A percentile compares a stretch with the other conserved stretches of the same genome.
Evolutionary conservation across 139 green algal species (phyloP).

Genomic region (Coelastrella sp.): DNA sequence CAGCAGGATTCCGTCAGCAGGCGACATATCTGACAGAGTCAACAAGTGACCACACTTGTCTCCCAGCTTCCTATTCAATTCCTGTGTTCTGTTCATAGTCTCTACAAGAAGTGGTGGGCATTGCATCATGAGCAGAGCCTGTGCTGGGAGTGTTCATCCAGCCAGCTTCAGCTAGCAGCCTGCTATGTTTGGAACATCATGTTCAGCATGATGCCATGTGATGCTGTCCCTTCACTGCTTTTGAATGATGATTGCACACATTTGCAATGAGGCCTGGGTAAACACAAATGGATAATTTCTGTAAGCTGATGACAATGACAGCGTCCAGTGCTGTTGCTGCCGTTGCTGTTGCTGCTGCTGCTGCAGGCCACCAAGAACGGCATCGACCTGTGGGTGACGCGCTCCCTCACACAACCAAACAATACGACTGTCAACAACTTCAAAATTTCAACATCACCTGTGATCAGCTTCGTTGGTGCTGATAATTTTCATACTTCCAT

Average conservation of each 20-base stretch:
- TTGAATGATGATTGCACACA: too few relatives aligned
- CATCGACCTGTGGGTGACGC: slow-evolving; percentile 82
- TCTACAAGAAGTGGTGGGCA: too few relatives aligned
- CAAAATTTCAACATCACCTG: not conserved
- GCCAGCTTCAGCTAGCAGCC: too few relatives aligned
- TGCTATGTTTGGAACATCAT: not conserved
- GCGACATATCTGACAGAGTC: too few relatives aligned
- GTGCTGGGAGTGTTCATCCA: too few relatives aligned
- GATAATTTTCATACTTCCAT: not conserved
- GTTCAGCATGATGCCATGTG: not conserved
- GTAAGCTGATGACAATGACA: not conserved
- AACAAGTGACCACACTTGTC: too few relatives aligned
- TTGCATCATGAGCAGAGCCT: too few relatives aligned
- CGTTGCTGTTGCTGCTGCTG: slow-evolving; percentile 27
- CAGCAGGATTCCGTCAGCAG: too few relatives aligned
- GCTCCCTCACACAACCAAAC: slow-evolving; percentile 65
- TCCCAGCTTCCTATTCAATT: too few relatives aligned
- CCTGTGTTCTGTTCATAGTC: too few relatives aligned
- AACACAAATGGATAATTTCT: not conserved
- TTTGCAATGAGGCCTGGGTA: too few relatives aligned
- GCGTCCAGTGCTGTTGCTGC: not conserved
- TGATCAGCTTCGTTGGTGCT: not conserved
- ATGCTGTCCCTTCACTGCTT: not conserved
- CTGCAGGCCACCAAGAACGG: slow-evolving; percentile 76
- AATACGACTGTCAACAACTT: not conserved